phyloP scores from a whole-genome alignment of 2,329 filamentous ascomycete species.

The Xylariaceae sp. region DNA sequence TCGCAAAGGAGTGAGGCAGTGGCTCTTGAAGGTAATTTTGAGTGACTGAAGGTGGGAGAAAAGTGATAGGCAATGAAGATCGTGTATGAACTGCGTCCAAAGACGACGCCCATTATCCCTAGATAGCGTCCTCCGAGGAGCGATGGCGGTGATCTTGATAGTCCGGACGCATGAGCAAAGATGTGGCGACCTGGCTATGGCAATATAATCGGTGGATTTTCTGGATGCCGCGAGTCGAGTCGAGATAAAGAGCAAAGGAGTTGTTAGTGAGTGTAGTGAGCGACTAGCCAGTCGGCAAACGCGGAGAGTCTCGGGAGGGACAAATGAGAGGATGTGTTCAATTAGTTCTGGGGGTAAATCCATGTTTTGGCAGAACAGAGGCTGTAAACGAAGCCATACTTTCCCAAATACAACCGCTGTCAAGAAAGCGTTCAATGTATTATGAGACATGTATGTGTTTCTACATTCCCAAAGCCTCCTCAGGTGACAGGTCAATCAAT shows the following conservation, averaged over 20 bases:
- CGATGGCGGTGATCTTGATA: neutral
- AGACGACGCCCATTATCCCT: neutral
- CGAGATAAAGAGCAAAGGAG: neutral
- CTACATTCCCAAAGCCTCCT: no score
- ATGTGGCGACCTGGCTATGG: neutral
- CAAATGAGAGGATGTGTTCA: neutral
- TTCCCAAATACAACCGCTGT: no score
- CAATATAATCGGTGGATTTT: neutral
- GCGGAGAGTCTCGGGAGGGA: neutral
- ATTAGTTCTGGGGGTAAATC: neutral
- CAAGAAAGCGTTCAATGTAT: no score
- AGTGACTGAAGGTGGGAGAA: neutral
- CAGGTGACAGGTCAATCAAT: no score
- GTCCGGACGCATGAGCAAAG: neutral
- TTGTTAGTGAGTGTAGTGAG: neutral
- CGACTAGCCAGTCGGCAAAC: neutral
- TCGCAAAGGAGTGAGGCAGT: neutral
- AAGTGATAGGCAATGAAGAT: neutral
- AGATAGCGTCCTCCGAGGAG: neutral
- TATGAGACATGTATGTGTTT: no score
- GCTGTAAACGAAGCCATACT: no score
- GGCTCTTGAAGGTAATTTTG: neutral
- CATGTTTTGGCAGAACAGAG: neutral
- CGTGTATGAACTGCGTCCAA: neutral
- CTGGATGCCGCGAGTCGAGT: neutral